A percentile compares a stretch with the other conserved stretches of the same genome.
Conservation (phyloP, 208 protist genomes). For the Wallacemonas sp. region DNA sequence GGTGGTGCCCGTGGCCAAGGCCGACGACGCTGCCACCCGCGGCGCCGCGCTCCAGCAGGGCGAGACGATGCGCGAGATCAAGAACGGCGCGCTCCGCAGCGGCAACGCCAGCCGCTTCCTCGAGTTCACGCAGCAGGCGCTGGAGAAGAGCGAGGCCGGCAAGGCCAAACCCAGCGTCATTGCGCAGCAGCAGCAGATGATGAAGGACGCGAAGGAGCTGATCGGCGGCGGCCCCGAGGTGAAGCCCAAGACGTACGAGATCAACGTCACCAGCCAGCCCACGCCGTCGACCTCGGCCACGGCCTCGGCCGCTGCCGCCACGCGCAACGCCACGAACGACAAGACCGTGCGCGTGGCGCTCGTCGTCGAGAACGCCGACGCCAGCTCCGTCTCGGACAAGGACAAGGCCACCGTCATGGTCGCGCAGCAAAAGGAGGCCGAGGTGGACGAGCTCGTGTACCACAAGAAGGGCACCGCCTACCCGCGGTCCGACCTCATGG, state of each 20-base stretch:
- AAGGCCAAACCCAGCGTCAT: constrained; percentile 7
- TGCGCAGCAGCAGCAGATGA: constrained; percentile 31
- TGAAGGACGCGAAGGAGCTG: constrained; percentile 38
- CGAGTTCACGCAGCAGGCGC: constrained; percentile 30
- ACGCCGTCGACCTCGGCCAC: not conserved
- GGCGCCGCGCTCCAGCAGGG: constrained; percentile 21
- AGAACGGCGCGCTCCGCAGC: constrained; percentile 37
- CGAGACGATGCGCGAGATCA: constrained; percentile 32
- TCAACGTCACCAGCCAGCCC: constrained; percentile 3
- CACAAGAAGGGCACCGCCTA: constrained; percentile 3
- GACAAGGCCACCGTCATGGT: constrained; percentile 12
- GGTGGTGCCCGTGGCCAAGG: constrained; percentile 36
- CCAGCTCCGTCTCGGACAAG: constrained; percentile 5
- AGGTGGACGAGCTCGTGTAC: constrained; percentile 34
- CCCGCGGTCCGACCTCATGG: constrained; percentile 26
- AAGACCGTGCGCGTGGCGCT: constrained; percentile 17
- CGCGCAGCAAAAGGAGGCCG: constrained; percentile 8
- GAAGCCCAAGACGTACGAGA: constrained; percentile 25
- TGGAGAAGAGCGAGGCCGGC: constrained; percentile 11
- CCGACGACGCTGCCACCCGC: constrained; percentile 5
- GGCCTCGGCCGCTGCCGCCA: too few species aligned
- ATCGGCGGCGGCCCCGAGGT: constrained; percentile 16
- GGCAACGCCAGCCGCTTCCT: constrained; percentile 45
- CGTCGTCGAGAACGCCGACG: constrained; percentile 19
- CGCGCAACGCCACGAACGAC: constrained; percentile 10